Percentiles rank a stretch among this genome's conserved stretches.
Conservation (phyloP, 2,329 filamentous ascomycete genomes). For the Thielaviopsis euricoi region DNA sequence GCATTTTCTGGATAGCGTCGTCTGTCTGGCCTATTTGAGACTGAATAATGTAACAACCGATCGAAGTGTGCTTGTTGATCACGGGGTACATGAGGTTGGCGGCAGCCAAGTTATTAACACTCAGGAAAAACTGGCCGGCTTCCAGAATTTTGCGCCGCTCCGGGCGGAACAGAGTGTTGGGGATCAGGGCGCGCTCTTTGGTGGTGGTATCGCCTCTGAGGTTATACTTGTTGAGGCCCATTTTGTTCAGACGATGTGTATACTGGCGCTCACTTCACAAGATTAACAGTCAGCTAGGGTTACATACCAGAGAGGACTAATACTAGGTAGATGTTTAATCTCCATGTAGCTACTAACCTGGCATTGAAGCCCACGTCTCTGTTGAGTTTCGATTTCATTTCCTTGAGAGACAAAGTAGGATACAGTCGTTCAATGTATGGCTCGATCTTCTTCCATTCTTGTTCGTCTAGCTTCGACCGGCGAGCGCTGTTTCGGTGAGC, state of each 20-base stretch:
- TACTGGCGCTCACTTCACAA: slow-evolving; percentile 18
- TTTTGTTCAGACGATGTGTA: slow-evolving; percentile 18
- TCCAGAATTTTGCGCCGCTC: neutral
- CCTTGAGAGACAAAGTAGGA: neutral
- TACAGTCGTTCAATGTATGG: neutral
- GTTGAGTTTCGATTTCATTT: neutral
- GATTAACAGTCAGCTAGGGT: neutral
- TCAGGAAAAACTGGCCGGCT: neutral
- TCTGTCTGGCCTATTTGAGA: neutral
- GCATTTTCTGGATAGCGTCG: neutral
- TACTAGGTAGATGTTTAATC: neutral
- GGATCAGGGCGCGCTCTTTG: neutral
- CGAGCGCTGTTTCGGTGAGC: neutral
- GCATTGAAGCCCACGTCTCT: neutral
- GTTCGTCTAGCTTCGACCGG: neutral
- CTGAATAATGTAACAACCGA: neutral
- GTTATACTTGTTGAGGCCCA: slow-evolving; percentile 18
- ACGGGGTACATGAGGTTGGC: neutral
- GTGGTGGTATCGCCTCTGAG: neutral
- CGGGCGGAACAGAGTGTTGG: neutral
- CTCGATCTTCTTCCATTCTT: neutral
- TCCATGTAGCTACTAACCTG: no score
- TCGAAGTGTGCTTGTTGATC: neutral
- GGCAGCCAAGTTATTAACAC: neutral
- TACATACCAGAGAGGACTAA: neutral